A percentile compares a stretch with the other conserved stretches of the same genome.
These are phyloP conservation scores for Aquanectria penicillioides DNA, from an alignment of 2,329 filamentous ascomycete genomes.

Conservation along the genomic window DNA sequence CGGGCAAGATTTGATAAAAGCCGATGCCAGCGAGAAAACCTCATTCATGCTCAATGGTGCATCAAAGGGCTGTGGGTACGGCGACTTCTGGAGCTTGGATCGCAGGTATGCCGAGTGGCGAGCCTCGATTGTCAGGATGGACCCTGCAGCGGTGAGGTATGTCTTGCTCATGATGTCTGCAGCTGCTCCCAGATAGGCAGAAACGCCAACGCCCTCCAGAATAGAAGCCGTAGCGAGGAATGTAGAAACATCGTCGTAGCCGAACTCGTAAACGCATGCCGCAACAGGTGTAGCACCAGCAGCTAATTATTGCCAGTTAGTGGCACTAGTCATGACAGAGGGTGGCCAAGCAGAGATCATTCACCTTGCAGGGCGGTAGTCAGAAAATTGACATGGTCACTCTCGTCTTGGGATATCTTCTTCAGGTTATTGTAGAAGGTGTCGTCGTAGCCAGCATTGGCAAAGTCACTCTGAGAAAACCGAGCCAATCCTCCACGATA, in stretches of 20 bases:
- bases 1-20: slow-evolving; percentile 69
- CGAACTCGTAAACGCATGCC: slow-evolving; percentile 68
- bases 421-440: slow-evolving; percentile 67
- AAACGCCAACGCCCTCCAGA: slow-evolving; percentile 72
- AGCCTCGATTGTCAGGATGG: slow-evolving; percentile 71
- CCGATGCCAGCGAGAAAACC: slow-evolving; percentile 72
- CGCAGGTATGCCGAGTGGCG: slow-evolving; percentile 72
- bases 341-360: not conserved
- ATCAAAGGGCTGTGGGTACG: slow-evolving; percentile 70
- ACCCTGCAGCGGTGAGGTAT: slow-evolving; percentile 69
- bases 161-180: slow-evolving; percentile 66
- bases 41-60: slow-evolving; percentile 65
- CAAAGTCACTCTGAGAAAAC: slow-evolving; percentile 64
- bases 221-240: slow-evolving; percentile 72
- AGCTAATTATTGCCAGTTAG: no score
- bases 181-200: slow-evolving; percentile 71
- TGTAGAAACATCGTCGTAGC: slow-evolving; percentile 64
- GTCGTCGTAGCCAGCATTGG: slow-evolving; percentile 58
- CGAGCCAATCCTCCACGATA: slow-evolving; percentile 69
- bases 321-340: no score
- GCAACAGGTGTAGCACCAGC: slow-evolving; percentile 60
- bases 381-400: slow-evolving; percentile 65
- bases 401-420: slow-evolving; percentile 64
- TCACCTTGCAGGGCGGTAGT: slow-evolving; percentile 49
- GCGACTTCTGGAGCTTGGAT: slow-evolving; percentile 55